Conservation (phyloP, 768 basidiomycete genomes). For the Xerocomellus dryophilus region DNA sequence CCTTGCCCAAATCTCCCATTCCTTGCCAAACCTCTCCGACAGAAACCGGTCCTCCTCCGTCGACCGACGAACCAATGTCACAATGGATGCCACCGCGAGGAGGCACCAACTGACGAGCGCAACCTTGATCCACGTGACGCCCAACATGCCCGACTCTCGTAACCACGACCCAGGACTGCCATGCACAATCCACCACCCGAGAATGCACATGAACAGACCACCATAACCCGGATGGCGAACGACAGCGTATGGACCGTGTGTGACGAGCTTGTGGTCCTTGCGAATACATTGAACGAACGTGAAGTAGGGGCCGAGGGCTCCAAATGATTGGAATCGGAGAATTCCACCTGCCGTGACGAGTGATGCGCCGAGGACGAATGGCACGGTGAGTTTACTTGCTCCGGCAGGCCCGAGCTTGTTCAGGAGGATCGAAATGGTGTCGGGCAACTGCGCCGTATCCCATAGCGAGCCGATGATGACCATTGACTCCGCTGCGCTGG, state of each 20-base stretch:
- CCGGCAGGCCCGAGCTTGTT: slow-evolving; percentile 7
- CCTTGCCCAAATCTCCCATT: slow-evolving; percentile 22
- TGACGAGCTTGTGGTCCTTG: slow-evolving; percentile 24
- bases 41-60: slow-evolving; percentile 23
- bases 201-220: neutral
- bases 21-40: slow-evolving; percentile 14
- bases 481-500: neutral
- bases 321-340: slow-evolving; percentile 6
- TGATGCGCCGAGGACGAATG: neutral
- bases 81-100: neutral
- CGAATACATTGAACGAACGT: slow-evolving; percentile 21
- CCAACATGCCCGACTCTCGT: slow-evolving; percentile 2
- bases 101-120: neutral
- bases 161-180: slow-evolving; percentile 1
- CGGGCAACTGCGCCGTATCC: neutral
- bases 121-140: neutral
- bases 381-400: neutral
- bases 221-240: slow-evolving; percentile 33
- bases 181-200: neutral
- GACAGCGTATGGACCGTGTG: slow-evolving; percentile 25
- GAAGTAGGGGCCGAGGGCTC: slow-evolving; percentile 20
- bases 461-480: slow-evolving; percentile 1
- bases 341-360: slow-evolving; percentile 2
- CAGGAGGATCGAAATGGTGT: neutral
- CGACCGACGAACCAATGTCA: slow-evolving; percentile 15